A percentile compares a stretch with the other conserved stretches of the same genome.
phyloP scores from a whole-genome alignment of 495 filamentous ascomycete species.

The Sphaerosporella brunnea region DNA sequence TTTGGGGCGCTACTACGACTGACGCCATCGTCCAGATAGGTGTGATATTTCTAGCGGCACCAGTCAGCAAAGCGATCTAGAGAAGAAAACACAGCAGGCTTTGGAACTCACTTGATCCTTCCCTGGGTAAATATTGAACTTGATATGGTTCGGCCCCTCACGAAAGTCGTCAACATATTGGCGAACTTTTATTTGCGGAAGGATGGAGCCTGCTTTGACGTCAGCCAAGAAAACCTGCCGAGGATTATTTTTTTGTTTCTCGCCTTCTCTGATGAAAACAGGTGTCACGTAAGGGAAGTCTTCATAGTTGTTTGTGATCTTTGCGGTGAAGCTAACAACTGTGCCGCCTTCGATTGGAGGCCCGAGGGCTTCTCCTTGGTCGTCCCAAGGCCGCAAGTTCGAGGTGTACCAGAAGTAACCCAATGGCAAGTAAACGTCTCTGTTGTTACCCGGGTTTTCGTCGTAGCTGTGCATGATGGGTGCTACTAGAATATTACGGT shows the following conservation, averaged over 20 bases:
- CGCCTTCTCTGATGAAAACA: constrained; percentile 24
- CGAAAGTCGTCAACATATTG: constrained; percentile 7
- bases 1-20: constrained; percentile 14
- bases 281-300: constrained; percentile 14
- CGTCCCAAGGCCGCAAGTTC: constrained; percentile 15
- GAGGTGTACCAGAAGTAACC: constrained; percentile 19
- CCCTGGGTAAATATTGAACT: constrained; percentile 21
- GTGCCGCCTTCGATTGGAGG: constrained; percentile 8
- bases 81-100: no score
- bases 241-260: neutral
- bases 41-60: constrained; percentile 17
- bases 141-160: constrained; percentile 14
- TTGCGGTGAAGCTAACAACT: constrained; percentile 15
- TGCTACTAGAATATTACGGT: constrained; percentile 18
- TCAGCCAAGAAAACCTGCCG: neutral
- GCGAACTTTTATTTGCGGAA: constrained; percentile 19
- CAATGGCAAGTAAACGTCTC: constrained; percentile 22
- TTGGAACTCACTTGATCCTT: constrained; percentile 12
- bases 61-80: no score
- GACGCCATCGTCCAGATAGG: constrained; percentile 18
- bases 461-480: constrained; percentile 13
- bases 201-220: constrained; percentile 17
- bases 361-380: constrained; percentile 1
- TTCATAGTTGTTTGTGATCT: constrained; percentile 6
- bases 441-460: constrained; percentile 6